A percentile compares a stretch with the other conserved stretches of the same genome.
These are phyloP conservation scores for Penicillium arizonense DNA, from an alignment of 495 filamentous ascomycete species.

Conservation along the genomic window DNA sequence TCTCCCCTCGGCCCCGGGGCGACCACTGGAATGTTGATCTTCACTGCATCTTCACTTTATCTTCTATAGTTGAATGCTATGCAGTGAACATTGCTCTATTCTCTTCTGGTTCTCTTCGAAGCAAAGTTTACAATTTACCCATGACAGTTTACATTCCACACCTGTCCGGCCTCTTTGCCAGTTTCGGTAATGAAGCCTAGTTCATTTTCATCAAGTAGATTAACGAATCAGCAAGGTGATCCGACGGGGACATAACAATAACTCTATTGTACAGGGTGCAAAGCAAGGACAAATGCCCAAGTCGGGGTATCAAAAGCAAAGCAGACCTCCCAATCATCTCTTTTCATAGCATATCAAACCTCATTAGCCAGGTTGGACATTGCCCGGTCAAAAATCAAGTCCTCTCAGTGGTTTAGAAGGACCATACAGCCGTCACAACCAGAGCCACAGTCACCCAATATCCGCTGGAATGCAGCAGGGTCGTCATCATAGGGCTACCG, in stretches of 20 bases:
- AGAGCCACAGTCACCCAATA: constrained; percentile 62
- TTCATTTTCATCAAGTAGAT: no score
- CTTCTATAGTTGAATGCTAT: not conserved
- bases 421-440: constrained; percentile 49
- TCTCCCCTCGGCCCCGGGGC: constrained; percentile 1
- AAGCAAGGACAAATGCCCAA: constrained; percentile 1
- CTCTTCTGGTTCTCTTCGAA: no score
- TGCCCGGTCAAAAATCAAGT: no score
- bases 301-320: constrained; percentile 8
- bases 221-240: not conserved
- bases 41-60: not conserved
- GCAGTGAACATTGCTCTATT: no score
- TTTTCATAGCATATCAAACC: not conserved
- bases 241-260: not conserved
- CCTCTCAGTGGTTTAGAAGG: constrained; percentile 19
- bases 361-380: not conserved
- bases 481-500: constrained; percentile 28
- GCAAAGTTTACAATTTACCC: no score
- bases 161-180: no score
- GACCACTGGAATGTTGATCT: constrained; percentile 16
- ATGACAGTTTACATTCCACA: no score
- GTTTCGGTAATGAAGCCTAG: no score
- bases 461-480: constrained; percentile 48
- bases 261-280: not conserved
- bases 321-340: constrained; percentile 1